These are phyloP conservation scores for Esteya vermicola DNA, from an alignment of 2,329 filamentous ascomycete species.

Conservation along the genomic window DNA sequence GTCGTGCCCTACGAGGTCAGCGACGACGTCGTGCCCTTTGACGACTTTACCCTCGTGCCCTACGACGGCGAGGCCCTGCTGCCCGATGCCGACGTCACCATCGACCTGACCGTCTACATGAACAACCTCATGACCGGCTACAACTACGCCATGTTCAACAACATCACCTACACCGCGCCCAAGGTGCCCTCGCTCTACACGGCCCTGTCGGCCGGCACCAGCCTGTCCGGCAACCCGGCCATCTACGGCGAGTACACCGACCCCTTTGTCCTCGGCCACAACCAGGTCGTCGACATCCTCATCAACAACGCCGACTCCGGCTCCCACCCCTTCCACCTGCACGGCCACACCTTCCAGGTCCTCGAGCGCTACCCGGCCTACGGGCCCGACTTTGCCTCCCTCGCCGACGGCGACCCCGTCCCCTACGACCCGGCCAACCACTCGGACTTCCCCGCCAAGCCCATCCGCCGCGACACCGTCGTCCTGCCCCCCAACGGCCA, in stretches of 20 bases:
- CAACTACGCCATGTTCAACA: slow-evolving; percentile 55
- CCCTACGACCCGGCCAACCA: slow-evolving; percentile 10
- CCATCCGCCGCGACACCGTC: slow-evolving; percentile 56
- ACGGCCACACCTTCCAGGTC: slow-evolving; percentile 56
- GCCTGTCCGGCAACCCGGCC: slow-evolving; percentile 40
- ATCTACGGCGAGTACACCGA: slow-evolving; percentile 56
- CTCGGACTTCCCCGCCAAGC: slow-evolving; percentile 32
- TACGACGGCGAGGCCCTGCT: slow-evolving; percentile 49
- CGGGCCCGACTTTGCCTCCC: slow-evolving; percentile 40
- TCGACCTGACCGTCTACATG: slow-evolving; percentile 53
- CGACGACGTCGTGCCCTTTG: slow-evolving; percentile 50
- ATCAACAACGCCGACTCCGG: slow-evolving; percentile 63
- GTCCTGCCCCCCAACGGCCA: slow-evolving; percentile 52
- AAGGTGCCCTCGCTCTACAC: slow-evolving; percentile 74
- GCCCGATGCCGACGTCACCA: slow-evolving; percentile 44
- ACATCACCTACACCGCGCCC: slow-evolving; percentile 58
- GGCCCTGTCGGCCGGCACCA: slow-evolving; percentile 40
- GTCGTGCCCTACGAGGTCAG: slow-evolving; percentile 5
- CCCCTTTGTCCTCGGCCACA: slow-evolving; percentile 52
- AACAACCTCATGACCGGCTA: slow-evolving; percentile 37
- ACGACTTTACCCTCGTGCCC: slow-evolving; percentile 61
- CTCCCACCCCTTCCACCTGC: slow-evolving; percentile 65
- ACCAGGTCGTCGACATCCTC: slow-evolving; percentile 56
- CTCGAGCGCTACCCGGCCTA: slow-evolving; percentile 43
- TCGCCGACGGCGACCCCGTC: slow-evolving; percentile 23